Conservation (phyloP, 805 yeast genomes). For the Saturnispora ahearnii region DNA sequence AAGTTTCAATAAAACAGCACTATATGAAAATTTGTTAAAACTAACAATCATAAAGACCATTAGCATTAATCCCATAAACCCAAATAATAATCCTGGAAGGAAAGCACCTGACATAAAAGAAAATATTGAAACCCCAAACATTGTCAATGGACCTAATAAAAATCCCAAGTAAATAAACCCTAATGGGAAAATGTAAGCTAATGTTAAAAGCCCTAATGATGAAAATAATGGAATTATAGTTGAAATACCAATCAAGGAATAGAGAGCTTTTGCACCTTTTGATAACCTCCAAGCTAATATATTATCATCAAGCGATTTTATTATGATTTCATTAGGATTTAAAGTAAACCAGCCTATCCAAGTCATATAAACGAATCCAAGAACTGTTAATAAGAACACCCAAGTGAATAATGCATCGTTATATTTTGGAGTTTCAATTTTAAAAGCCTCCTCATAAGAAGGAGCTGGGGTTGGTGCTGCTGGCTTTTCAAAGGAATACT, state of each 20-base stretch:
- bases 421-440: constrained; percentile 49
- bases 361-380: constrained; percentile 13
- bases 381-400: constrained; percentile 29
- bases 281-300: constrained; percentile 3
- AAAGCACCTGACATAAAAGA: constrained; percentile 17
- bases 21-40: constrained; percentile 23
- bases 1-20: constrained; percentile 22
- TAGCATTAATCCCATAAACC: constrained; percentile 16
- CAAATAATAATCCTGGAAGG: constrained; percentile 14
- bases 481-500: constrained; percentile 26
- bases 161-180: constrained; percentile 24
- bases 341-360: neutral
- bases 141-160: constrained; percentile 21
- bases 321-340: constrained; percentile 8
- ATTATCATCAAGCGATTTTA: neutral
- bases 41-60: constrained; percentile 20
- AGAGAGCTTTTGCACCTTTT: constrained; percentile 9
- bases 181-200: constrained; percentile 24
- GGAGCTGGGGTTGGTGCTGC: constrained; percentile 24
- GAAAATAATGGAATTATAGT: constrained; percentile 17
- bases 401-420: constrained; percentile 68
- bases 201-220: constrained; percentile 15
- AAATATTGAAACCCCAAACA: constrained; percentile 19
- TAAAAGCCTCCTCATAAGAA: constrained; percentile 60
- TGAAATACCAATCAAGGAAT: constrained; percentile 8